Percentiles rank a stretch among this genome's conserved stretches.
Evolutionary conservation across 139 green algal species (phyloP).

Genomic region (Chlorella sorokiniana): DNA sequence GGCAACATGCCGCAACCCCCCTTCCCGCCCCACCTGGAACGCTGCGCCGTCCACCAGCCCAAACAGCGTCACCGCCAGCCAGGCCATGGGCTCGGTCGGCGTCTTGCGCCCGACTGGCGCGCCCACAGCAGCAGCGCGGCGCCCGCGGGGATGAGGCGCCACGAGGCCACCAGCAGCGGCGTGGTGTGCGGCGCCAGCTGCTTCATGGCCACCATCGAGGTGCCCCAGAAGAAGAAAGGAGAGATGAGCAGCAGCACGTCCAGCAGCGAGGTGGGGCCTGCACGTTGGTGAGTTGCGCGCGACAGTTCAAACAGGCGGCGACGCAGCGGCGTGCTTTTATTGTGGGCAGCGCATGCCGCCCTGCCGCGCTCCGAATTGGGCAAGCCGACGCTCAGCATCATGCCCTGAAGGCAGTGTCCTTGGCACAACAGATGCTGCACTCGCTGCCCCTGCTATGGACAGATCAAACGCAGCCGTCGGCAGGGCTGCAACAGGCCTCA

Average conservation of each 20-base stretch:
- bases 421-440: no score
- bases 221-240: conserved; percentile 98
- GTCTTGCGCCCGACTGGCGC: conserved; percentile 53
- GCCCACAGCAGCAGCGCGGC: conserved; percentile 86
- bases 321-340: no score
- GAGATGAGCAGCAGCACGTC: conserved; percentile 75
- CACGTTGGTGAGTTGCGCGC: background rate
- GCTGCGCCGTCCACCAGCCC: conserved; percentile 87
- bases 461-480: background rate
- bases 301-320: no score
- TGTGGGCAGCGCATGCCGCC: no score
- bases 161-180: conserved; percentile 86
- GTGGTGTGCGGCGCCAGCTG: conserved; percentile 71
- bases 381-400: no score
- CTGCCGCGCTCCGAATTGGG: no score
- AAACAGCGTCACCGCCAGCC: conserved; percentile 87
- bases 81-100: conserved; percentile 71
- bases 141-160: conserved; percentile 90
- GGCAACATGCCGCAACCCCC: background rate
- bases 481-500: background rate
- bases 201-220: conserved; percentile 96
- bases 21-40: conserved; percentile 74
- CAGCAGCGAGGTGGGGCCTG: conserved; percentile 36
- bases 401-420: no score
- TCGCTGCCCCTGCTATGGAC: background rate